Conservation (phyloP, 371 early-diverging fungal genomes). For the Dinochytrium kinnereticum region DNA sequence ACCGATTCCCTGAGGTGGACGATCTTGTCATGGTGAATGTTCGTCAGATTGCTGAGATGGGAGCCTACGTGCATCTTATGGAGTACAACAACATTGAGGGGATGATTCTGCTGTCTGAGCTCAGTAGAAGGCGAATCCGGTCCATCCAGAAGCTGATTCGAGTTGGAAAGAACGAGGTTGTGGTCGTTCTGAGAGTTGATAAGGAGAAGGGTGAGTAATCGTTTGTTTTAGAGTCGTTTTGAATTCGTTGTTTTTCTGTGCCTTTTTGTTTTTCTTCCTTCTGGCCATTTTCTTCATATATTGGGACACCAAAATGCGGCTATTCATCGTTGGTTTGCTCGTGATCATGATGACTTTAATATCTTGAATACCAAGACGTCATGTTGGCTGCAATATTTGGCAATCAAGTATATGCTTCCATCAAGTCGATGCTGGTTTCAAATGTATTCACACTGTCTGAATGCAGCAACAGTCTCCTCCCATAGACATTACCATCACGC, state of each 20-base stretch:
- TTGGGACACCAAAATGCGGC: too few relatives aligned
- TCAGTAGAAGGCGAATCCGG: slow-evolving; percentile 97
- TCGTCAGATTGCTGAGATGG: slow-evolving; percentile 96
- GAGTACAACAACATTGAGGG: slow-evolving; percentile 73
- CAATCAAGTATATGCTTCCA: too few relatives aligned
- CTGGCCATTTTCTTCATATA: neutral
- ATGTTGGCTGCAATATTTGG: too few relatives aligned
- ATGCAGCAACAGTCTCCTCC: too few relatives aligned
- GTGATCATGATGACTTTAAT: slow-evolving; percentile 5
- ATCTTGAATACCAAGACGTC: neutral
- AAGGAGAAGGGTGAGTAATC: slow-evolving; percentile 89
- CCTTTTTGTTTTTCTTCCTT: too few relatives aligned
- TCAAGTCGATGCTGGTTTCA: too few relatives aligned
- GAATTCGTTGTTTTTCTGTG: too few relatives aligned
- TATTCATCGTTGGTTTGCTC: neutral
- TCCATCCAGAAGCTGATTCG: slow-evolving; percentile 98
- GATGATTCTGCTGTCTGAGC: slow-evolving; percentile 96
- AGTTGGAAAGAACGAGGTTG: slow-evolving; percentile 96
- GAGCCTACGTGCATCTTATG: slow-evolving; percentile 95
- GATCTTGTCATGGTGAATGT: slow-evolving; percentile 99
- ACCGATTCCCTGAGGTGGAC: slow-evolving; percentile 96
- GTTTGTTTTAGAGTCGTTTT: too few relatives aligned
- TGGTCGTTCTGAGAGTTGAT: slow-evolving; percentile 97
- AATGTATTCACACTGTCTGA: too few relatives aligned
- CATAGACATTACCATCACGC: too few relatives aligned